phyloP scores from a whole-genome alignment of 73 alveolate species.

The Paramecium pentaurelia region DNA sequence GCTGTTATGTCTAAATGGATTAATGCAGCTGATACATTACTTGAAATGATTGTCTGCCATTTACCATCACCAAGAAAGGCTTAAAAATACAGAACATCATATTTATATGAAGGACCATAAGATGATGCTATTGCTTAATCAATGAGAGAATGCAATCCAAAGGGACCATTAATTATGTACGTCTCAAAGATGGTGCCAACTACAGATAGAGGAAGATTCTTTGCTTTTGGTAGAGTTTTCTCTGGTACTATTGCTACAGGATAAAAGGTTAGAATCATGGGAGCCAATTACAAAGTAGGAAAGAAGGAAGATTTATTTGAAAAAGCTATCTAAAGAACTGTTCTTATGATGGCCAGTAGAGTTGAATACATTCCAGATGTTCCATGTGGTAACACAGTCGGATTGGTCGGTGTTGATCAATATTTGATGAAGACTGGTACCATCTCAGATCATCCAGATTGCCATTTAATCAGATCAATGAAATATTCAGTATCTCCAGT shows the following conservation, averaged over 20 bases:
- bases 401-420: constrained; percentile 96
- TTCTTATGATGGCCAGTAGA: constrained; percentile 91
- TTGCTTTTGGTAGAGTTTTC: constrained; percentile 99
- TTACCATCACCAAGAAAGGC: constrained; percentile 98
- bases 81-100: constrained; percentile 97
- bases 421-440: constrained; percentile 96
- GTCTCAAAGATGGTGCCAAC: constrained; percentile 99
- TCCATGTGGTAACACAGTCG: constrained; percentile 98
- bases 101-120: constrained; percentile 98
- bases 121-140: constrained; percentile 97
- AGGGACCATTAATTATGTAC: constrained; percentile 98
- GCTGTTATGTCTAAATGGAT: constrained; percentile 94
- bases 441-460: constrained; percentile 92
- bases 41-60: constrained; percentile 97
- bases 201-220: constrained; percentile 97
- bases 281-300: constrained; percentile 98
- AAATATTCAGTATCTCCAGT: constrained; percentile 99
- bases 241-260: constrained; percentile 97
- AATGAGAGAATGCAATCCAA: constrained; percentile 95
- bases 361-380: constrained; percentile 94
- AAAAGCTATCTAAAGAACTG: constrained; percentile 95
- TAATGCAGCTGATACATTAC: constrained; percentile 98
- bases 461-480: constrained; percentile 96
- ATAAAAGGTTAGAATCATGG: constrained; percentile 98
- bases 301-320: constrained; percentile 94